Evolutionary conservation across 257 asterid species (phyloP).

Genomic region (Verbena officinalis): DNA sequence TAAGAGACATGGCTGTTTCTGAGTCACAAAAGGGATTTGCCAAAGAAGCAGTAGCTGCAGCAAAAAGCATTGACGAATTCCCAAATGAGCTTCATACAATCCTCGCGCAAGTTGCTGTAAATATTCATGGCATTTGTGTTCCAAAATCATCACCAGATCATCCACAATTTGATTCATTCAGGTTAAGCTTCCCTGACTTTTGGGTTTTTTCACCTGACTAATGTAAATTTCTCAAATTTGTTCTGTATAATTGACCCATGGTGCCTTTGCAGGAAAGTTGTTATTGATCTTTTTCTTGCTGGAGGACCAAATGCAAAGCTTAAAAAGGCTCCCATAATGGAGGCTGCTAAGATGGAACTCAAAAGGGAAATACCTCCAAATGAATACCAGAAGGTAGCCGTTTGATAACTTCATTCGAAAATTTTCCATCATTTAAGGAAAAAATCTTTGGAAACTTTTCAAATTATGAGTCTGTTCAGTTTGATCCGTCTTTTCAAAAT

Average conservation of each 20-base stretch:
- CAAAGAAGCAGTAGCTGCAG: slow-evolving; percentile 58
- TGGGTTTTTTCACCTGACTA: background rate
- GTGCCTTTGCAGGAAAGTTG: slow-evolving; percentile 59
- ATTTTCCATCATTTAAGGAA: background rate
- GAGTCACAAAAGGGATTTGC: slow-evolving; percentile 56
- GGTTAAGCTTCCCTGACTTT: slow-evolving; percentile 41
- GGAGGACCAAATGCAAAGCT: slow-evolving; percentile 84
- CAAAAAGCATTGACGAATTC: slow-evolving; percentile 50
- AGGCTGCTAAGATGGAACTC: slow-evolving; percentile 69
- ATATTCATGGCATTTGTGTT: slow-evolving; percentile 81
- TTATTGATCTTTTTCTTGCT: slow-evolving; percentile 66
- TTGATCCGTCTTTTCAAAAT: background rate
- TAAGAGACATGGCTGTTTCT: slow-evolving; percentile 62
- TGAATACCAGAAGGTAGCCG: slow-evolving; percentile 74
- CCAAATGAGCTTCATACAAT: slow-evolving; percentile 68
- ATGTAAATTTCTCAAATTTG: background rate
- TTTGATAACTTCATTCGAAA: background rate
- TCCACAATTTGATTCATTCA: slow-evolving; percentile 65
- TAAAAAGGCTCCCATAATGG: slow-evolving; percentile 61
- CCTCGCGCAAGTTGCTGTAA: slow-evolving; percentile 59
- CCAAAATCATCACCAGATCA: slow-evolving; percentile 73
- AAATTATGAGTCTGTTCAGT: background rate
- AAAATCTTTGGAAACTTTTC: background rate
- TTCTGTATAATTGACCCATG: slow-evolving; percentile 13
- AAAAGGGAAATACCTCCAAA: slow-evolving; percentile 39